Percentiles rank a stretch among this genome's conserved stretches.
These are phyloP conservation scores for Trypanosoma congolense DNA, from an alignment of 208 protist species.

Conservation along the genomic window DNA sequence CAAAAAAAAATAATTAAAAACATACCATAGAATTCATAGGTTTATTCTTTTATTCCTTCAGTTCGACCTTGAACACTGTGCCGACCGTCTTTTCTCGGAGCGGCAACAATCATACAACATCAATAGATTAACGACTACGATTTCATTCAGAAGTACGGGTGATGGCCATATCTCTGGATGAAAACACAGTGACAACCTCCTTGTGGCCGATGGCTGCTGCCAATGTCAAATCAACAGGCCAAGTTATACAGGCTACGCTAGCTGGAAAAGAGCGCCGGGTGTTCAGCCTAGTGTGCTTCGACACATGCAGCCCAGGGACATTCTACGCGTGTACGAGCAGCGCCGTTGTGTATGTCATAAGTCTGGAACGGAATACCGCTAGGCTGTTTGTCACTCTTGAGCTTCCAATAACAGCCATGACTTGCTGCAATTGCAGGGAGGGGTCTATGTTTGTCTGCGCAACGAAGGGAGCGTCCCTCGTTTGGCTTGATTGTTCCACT, in stretches of 20 bases:
- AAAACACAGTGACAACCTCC: constrained; percentile 6
- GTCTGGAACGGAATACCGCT: constrained; percentile 15
- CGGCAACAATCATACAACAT: too few species aligned
- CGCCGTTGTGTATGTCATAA: constrained; percentile 15
- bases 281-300: constrained; percentile 22
- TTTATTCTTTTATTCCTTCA: too few species aligned
- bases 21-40: too few species aligned
- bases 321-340: constrained; percentile 20
- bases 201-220: constrained; percentile 10
- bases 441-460: constrained; percentile 19
- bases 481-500: constrained; percentile 22
- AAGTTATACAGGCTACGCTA: constrained; percentile 15
- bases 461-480: constrained; percentile 9
- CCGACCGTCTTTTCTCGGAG: too few species aligned
- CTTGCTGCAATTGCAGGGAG: not conserved
- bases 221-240: constrained; percentile 8
- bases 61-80: too few species aligned
- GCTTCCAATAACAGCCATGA: constrained; percentile 14
- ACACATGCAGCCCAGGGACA: constrained; percentile 12
- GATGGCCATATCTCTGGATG: constrained; percentile 21
- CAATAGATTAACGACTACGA: too few species aligned
- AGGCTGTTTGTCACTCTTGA: constrained; percentile 18
- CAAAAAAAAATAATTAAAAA: too few species aligned
- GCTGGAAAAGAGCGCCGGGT: not conserved
- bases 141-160: not conserved